Evolutionary conservation across 1,139 yeast genomes (phyloP), one percentile per base, ranked within the genome.

Genomic region (Tardiomyces blankii): DNA sequence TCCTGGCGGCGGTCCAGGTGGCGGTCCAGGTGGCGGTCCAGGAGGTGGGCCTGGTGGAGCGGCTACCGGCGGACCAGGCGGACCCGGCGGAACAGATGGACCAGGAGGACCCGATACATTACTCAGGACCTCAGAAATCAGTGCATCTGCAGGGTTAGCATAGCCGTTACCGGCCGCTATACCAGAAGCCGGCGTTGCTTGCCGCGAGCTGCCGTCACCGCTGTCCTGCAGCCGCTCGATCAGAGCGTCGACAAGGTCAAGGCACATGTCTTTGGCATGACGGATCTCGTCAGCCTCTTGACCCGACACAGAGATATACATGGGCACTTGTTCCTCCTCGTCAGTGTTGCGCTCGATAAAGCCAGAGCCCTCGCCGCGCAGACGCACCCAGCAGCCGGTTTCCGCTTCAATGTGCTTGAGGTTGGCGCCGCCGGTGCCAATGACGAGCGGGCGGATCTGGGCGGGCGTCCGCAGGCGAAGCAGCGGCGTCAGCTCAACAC

Each of bases 311-410:
- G 60, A 63, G 21, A 67, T 46, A 49, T 57, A 65, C 54, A 64
- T 45, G 3, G 67, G 67, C 33, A 54, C 58, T 43, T 60, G 64
- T 21, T 60, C 62, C 46, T 67, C 70, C 28, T 48, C 45, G 4
- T 62, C 64, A 12, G 67, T 62, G 21, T 51, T 48, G 38, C 57
- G 50, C 40, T 65, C 69, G 33, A 61, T 43, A 48, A 56, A 66
- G 3, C 65, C 66, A 7, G 68, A 62, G 16, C 69, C 69, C 18
- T 57, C 51, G n/a, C 70, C 70, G 48, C 63, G 65, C 42, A 67
- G 53, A 44, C 59, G 65, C 12, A 66, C 64, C 14, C 60, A 50
- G 40, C 64, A 57, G 3, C 62, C 63, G 2, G 70, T 64, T 40
- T 61, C 67, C 32, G 44, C 46, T 43, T 57, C 60, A 39, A 66